These are phyloP conservation scores for Emmonsia crescens DNA, from an alignment of 2,329 filamentous ascomycete species.

Conservation along the genomic window DNA sequence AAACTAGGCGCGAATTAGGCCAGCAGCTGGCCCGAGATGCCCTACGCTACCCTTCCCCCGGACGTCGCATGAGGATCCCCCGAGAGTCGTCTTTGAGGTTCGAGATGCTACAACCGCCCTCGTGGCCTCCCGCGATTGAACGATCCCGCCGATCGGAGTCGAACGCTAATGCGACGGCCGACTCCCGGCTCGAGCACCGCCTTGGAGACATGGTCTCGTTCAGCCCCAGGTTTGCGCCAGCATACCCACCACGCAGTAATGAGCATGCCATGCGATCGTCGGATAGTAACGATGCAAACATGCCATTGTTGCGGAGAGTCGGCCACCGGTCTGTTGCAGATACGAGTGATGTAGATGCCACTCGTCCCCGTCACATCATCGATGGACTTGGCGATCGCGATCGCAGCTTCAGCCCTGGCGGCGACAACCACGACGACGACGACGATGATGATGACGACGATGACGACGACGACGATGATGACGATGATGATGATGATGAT, in stretches of 20 bases:
- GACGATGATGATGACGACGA: conserved; percentile 19
- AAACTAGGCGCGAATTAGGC: conserved; percentile 25
- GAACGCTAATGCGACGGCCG: neutral
- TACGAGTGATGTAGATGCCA: conserved; percentile 12
- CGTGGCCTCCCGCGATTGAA: conserved; percentile 18
- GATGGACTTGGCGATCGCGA: conserved; percentile 78
- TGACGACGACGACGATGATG: conserved; percentile 12
- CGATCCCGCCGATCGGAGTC: neutral
- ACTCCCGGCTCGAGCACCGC: conserved; percentile 6
- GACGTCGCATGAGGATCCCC: conserved; percentile 26
- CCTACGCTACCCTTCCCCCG: conserved; percentile 23
- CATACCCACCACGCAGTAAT: conserved; percentile 15
- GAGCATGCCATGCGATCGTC: neutral
- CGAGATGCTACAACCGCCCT: conserved; percentile 20
- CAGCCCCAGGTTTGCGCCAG: conserved; percentile 37
- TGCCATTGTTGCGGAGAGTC: conserved; percentile 25
- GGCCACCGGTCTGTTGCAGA: conserved; percentile 24
- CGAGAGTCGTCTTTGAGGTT: conserved; percentile 25
- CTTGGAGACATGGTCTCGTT: conserved; percentile 18
- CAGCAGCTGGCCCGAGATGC: conserved; percentile 26
- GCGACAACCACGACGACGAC: conserved; percentile 14
- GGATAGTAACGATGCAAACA: conserved; percentile 15
- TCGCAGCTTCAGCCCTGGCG: conserved; percentile 61
- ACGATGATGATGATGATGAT: neutral
- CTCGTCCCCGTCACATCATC: conserved; percentile 31